Evolutionary conservation across 2,329 filamentous ascomycete species (phyloP).

Genomic region (Scytalidium sp.): DNA sequence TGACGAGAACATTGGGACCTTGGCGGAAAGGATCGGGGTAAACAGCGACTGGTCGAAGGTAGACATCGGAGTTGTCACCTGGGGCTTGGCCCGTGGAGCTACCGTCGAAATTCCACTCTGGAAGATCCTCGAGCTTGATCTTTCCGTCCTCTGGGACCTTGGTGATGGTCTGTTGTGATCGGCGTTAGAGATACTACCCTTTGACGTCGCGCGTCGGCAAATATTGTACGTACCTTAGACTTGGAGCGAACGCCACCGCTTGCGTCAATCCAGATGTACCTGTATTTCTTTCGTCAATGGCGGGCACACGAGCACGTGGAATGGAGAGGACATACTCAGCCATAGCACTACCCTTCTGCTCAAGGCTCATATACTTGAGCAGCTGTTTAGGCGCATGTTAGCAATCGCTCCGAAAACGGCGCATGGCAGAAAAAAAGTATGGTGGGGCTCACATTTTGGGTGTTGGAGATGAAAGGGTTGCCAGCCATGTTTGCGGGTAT

Average conservation of each 20-base stretch:
- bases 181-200: conserved; percentile 20
- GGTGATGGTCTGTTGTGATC: conserved; percentile 55
- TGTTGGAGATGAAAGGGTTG: conserved; percentile 30
- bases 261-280: conserved; percentile 91
- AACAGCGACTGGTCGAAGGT: conserved; percentile 85
- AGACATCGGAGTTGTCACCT: conserved; percentile 95
- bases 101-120: conserved; percentile 82
- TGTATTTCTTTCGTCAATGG: conserved; percentile 11
- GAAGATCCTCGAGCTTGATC: conserved; percentile 57
- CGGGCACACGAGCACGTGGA: conserved; percentile 64
- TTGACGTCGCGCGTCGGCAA: conserved; percentile 7
- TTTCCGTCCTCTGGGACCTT: conserved; percentile 46
- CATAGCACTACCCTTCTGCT: conserved; percentile 85
- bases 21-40: conserved; percentile 91
- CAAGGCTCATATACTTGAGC: conserved; percentile 85
- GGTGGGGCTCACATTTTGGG: conserved; percentile 35
- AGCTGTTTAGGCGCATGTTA: conserved; percentile 53
- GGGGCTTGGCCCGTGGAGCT: conserved; percentile 91
- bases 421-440: not conserved
- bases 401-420: not conserved
- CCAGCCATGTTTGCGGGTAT: conserved; percentile 24
- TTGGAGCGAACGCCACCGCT: conserved; percentile 85
- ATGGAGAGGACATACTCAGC: conserved; percentile 97
- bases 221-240: conserved; percentile 68
- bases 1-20: conserved; percentile 88